Evolutionary conservation across 495 filamentous ascomycete species (phyloP).

Genomic region (Aspergillus ellipticus): DNA sequence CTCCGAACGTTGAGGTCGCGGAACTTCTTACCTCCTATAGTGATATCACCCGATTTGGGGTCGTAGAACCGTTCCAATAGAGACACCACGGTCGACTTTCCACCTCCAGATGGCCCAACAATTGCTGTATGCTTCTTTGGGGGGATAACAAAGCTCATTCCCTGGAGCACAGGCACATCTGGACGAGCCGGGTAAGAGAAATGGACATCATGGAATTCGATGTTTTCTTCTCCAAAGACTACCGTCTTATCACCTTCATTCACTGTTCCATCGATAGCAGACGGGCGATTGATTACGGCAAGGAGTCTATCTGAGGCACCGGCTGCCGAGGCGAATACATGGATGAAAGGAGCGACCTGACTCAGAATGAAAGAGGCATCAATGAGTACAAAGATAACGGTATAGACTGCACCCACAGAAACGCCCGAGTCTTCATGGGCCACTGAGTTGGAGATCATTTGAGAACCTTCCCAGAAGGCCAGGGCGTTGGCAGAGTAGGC

Average conservation of each 20-base stretch:
- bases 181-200: constrained; percentile 62
- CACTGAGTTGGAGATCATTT: constrained; percentile 49
- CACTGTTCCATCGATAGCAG: constrained; percentile 47
- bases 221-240: constrained; percentile 26
- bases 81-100: constrained; percentile 62
- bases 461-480: constrained; percentile 62
- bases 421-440: constrained; percentile 28
- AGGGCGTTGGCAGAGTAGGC: constrained; percentile 60
- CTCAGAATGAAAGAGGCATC: constrained; percentile 61
- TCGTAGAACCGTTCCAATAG: constrained; percentile 53
- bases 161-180: constrained; percentile 46
- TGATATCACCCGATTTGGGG: constrained; percentile 36
- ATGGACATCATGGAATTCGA: constrained; percentile 50
- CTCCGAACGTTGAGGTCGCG: constrained; percentile 52
- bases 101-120: constrained; percentile 65
- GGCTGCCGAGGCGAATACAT: constrained; percentile 56
- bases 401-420: constrained; percentile 57
- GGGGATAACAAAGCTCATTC: constrained; percentile 50
- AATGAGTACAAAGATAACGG: constrained; percentile 61
- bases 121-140: constrained; percentile 59
- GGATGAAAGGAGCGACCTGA: constrained; percentile 60
- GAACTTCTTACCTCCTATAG: constrained; percentile 49
- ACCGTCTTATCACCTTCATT: constrained; percentile 30
- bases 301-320: constrained; percentile 49
- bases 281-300: constrained; percentile 47